Evolutionary conservation across 2,329 filamentous ascomycete species (phyloP).

Genomic region (Pseudogymnoascus sp.): DNA sequence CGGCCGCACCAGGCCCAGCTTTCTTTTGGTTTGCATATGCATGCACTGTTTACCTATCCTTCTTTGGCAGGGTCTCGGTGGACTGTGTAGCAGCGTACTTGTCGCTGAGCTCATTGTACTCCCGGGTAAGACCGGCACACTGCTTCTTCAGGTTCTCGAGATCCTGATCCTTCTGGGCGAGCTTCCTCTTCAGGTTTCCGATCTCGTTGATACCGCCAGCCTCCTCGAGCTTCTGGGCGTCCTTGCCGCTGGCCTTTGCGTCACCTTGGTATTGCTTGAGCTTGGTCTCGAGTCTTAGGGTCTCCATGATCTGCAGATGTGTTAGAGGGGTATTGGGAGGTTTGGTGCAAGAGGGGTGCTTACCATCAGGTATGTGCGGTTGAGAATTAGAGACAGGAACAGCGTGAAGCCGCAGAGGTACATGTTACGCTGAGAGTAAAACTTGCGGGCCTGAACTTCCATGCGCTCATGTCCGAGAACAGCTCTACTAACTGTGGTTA

Average conservation of each 20-base stretch:
- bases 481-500: slow-evolving; percentile 37
- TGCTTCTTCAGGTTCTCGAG: slow-evolving; percentile 90
- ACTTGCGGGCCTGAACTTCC: slow-evolving; percentile 98
- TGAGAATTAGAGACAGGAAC: slow-evolving; percentile 96
- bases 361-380: slow-evolving; percentile 98
- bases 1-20: background rate
- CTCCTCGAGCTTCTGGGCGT: slow-evolving; percentile 63
- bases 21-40: background rate
- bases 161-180: slow-evolving; percentile 71
- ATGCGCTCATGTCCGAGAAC: slow-evolving; percentile 89
- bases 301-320: slow-evolving; percentile 61
- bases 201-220: slow-evolving; percentile 73
- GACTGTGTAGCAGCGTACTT: slow-evolving; percentile 58
- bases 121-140: slow-evolving; percentile 69
- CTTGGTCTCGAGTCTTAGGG: slow-evolving; percentile 74
- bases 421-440: slow-evolving; percentile 99
- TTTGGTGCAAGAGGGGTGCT: slow-evolving; percentile 60
- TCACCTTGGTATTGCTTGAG: slow-evolving; percentile 74
- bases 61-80: slow-evolving; percentile 45
- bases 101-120: slow-evolving; percentile 82
- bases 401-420: slow-evolving; percentile 99
- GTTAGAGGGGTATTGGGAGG: slow-evolving; percentile 93
- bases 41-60: slow-evolving; percentile 34
- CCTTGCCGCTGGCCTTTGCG: slow-evolving; percentile 52
- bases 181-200: slow-evolving; percentile 55